A percentile compares a stretch with the other conserved stretches of the same genome.
Conservation (phyloP, 73 alveolate genomes). For the Symbiodinium pilosum region DNA sequence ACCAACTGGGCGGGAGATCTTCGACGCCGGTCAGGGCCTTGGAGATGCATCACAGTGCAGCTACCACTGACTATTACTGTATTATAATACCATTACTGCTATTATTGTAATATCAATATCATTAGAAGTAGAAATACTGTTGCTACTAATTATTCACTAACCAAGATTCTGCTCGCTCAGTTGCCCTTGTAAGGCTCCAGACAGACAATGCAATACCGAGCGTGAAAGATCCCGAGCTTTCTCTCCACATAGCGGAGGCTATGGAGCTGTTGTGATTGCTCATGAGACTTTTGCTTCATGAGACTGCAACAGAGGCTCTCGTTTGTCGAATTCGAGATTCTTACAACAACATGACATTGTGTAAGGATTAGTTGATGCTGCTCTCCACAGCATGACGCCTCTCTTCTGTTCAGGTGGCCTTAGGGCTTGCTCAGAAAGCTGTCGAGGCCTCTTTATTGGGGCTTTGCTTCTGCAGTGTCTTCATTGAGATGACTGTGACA, state of each 20-base stretch:
- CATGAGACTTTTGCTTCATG: neutral
- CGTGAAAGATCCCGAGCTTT: neutral
- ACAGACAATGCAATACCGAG: neutral
- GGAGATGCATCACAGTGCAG: neutral
- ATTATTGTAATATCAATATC: no score
- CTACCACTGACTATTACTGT: neutral
- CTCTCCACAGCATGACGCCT: neutral
- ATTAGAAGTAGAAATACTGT: no score
- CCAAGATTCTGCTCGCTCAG: neutral
- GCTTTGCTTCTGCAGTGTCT: neutral
- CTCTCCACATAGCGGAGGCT: neutral
- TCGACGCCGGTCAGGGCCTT: neutral
- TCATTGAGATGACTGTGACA: no score
- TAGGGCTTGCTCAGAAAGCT: neutral
- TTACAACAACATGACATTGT: neutral
- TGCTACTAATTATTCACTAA: neutral
- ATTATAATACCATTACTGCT: no score
- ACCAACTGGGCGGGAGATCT: neutral
- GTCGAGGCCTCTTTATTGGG: neutral
- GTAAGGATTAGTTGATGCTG: neutral
- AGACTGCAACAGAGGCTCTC: neutral
- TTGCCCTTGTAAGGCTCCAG: neutral
- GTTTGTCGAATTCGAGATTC: neutral
- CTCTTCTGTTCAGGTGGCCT: neutral
- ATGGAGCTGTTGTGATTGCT: neutral